Base-by-base conservation (phyloP, 1,284 basidiomycete genomes). In the Malassezia pachydermatis region DNA sequence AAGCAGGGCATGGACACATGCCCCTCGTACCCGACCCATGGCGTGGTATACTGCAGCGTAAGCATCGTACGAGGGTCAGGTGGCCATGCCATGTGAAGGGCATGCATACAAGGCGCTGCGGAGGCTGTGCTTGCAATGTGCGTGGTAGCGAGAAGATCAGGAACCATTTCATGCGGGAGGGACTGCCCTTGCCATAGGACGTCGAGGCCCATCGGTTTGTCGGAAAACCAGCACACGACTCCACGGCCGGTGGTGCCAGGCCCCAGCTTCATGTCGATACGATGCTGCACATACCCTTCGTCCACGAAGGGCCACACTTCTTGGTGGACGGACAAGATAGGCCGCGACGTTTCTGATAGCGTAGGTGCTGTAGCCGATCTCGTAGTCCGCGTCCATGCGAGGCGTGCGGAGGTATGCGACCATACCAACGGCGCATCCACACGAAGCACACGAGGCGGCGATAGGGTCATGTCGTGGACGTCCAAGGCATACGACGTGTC, bases 301-400 rank as follows among this genome's bases (percentile, higher is more conserved):
- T 24, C n/a, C 13, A 24, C 16, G 17, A n/a, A 20, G 19, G 45
- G 27, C 45, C 45, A 46, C 23, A 46, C 29, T 16, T 46, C 37
- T 23, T 40, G 45, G 29, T 39, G 25, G 36, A 14, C 20, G 7
- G 36, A 20, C 3, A 24, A 16, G 7, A 16, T 24, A 24, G 14
- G 20, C 36, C 22, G 19, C 5, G 6, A 10, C 7, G 17, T n/a
- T 13, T 5, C n/a, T 10, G 34, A 13, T 3, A 22, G 17, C 8
- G 13, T 20, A 3, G 34, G 19, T 19, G 34, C 34, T 17, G 34
- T 7, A 9, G 14, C 9, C n/a, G 3, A 1, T 6, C 34, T 6
- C 10, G 34, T 17, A 2, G 17, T 22, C 3, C 4, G 34, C 13
- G 19, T 22, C 34, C 34, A 35, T 20, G 19, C 19, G n/a, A 35